Percentiles rank a stretch among this genome's conserved stretches.
phyloP scores from a whole-genome alignment of 768 basidiomycete species.

The Daedaleopsis nitida region DNA sequence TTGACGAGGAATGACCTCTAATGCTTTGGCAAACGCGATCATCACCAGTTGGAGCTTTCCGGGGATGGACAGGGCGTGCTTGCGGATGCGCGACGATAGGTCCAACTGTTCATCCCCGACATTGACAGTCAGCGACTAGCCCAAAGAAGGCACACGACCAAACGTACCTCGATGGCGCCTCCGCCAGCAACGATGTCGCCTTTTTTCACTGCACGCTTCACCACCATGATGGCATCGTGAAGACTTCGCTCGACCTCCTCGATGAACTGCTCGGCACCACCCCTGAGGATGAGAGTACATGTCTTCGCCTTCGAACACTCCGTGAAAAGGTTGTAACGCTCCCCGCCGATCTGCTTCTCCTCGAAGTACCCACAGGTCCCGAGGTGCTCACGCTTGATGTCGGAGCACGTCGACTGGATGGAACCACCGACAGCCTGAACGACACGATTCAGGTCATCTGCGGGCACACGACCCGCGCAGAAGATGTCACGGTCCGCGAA shows the following conservation, averaged over 20 bases:
- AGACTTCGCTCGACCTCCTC: slow-evolving; percentile 97
- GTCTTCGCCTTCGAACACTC: slow-evolving; percentile 93
- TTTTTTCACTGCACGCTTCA: slow-evolving; percentile 94
- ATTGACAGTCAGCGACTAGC: background rate
- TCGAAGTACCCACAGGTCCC: slow-evolving; percentile 93
- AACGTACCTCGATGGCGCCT: slow-evolving; percentile 88
- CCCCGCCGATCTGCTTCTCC: slow-evolving; percentile 95
- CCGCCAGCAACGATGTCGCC: slow-evolving; percentile 97
- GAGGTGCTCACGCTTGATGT: slow-evolving; percentile 86
- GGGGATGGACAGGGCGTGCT: slow-evolving; percentile 88
- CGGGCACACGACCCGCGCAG: slow-evolving; percentile 94
- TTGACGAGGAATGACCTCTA: slow-evolving; percentile 97
- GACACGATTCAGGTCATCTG: slow-evolving; percentile 88
- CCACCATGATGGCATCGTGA: slow-evolving; percentile 99
- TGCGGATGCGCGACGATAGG: slow-evolving; percentile 90
- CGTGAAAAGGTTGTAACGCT: slow-evolving; percentile 94
- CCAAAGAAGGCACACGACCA: background rate
- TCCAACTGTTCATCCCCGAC: slow-evolving; percentile 72
- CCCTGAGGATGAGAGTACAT: slow-evolving; percentile 90
- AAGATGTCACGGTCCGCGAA: slow-evolving; percentile 99
- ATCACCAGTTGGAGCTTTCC: slow-evolving; percentile 95
- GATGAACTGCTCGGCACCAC: slow-evolving; percentile 98
- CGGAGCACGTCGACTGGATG: slow-evolving; percentile 93
- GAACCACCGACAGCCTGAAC: slow-evolving; percentile 96
- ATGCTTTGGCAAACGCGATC: slow-evolving; percentile 93